These are phyloP conservation scores for Shiraia bambusicola DNA, from an alignment of 2,329 filamentous ascomycete species.

Conservation along the genomic window DNA sequence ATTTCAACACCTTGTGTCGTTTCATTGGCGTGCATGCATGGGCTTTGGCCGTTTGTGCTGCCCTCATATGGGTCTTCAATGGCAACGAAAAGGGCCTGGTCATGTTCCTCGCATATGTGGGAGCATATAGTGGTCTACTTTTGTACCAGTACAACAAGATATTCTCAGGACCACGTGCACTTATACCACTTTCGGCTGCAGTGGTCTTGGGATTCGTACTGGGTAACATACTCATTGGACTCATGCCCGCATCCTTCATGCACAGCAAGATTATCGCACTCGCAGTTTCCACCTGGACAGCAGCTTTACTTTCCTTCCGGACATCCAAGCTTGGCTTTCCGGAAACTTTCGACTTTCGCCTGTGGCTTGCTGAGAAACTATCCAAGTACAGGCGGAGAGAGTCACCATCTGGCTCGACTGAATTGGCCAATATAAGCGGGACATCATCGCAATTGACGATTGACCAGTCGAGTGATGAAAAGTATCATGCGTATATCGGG, in stretches of 20 bases:
- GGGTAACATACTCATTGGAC: conserved; percentile 49
- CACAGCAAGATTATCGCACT: conserved; percentile 54
- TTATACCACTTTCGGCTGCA: conserved; percentile 52
- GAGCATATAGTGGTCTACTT: conserved; percentile 55
- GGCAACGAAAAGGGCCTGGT: conserved; percentile 45
- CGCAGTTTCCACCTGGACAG: conserved; percentile 54
- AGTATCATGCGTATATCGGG: conserved; percentile 50
- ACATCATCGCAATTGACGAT: conserved; percentile 20
- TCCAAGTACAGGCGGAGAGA: conserved; percentile 12
- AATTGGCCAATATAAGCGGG: conserved; percentile 29
- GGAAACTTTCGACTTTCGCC: conserved; percentile 28
- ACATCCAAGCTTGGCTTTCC: conserved; percentile 54
- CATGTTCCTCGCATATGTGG: conserved; percentile 54
- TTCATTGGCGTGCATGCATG: conserved; percentile 56
- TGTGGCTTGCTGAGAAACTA: conserved; percentile 33
- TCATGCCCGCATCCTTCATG: conserved; percentile 41
- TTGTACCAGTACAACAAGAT: conserved; percentile 55
- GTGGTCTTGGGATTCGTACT: conserved; percentile 50
- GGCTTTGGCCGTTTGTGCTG: conserved; percentile 53
- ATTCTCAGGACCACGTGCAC: conserved; percentile 52
- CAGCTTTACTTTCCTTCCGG: conserved; percentile 52
- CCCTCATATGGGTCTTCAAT: conserved; percentile 57
- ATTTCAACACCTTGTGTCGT: conserved; percentile 53
- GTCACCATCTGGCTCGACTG: conserved; percentile 16
- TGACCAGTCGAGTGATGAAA: conserved; percentile 21